Percentiles rank a stretch among this genome's conserved stretches.
Conservation (phyloP, 257 asterid species). For the Scutellaria minor region DNA sequence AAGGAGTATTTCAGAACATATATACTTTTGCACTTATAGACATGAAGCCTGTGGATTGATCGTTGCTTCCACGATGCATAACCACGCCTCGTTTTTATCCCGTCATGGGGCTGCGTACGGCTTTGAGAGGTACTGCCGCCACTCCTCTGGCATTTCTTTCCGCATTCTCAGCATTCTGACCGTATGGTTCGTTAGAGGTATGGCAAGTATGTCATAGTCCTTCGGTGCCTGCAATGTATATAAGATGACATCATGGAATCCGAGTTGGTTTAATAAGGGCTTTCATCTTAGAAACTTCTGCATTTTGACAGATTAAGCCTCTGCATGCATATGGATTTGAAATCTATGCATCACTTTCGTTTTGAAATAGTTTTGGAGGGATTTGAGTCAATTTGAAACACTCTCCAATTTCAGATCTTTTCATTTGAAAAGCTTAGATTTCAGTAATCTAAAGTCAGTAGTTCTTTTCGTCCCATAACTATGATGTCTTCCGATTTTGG, state of each 20-base stretch:
- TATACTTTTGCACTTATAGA: not conserved
- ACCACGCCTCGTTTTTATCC: not conserved
- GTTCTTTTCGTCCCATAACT: too few relatives aligned
- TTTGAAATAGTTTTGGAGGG: too few relatives aligned
- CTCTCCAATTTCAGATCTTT: too few relatives aligned
- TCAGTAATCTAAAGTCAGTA: not conserved
- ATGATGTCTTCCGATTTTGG: too few relatives aligned
- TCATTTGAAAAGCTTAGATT: too few relatives aligned
- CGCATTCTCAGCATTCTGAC: conserved; percentile 64
- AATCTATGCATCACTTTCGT: not conserved
- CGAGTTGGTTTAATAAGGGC: not conserved
- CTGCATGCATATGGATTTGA: too few relatives aligned
- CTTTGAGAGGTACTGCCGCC: conserved; percentile 77
- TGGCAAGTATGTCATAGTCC: conserved; percentile 76
- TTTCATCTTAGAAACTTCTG: too few relatives aligned
- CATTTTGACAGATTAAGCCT: too few relatives aligned
- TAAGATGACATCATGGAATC: not conserved
- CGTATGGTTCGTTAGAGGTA: conserved; percentile 72
- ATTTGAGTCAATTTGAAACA: too few relatives aligned
- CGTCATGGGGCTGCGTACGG: conserved; percentile 58
- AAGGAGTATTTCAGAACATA: not conserved
- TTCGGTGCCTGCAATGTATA: conserved; percentile 63
- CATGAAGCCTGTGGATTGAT: not conserved
- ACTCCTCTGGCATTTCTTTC: conserved; percentile 84
- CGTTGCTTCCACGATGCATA: not conserved